phyloP scores from a whole-genome alignment of 495 filamentous ascomycete species.

The Lophium mytilinum region DNA sequence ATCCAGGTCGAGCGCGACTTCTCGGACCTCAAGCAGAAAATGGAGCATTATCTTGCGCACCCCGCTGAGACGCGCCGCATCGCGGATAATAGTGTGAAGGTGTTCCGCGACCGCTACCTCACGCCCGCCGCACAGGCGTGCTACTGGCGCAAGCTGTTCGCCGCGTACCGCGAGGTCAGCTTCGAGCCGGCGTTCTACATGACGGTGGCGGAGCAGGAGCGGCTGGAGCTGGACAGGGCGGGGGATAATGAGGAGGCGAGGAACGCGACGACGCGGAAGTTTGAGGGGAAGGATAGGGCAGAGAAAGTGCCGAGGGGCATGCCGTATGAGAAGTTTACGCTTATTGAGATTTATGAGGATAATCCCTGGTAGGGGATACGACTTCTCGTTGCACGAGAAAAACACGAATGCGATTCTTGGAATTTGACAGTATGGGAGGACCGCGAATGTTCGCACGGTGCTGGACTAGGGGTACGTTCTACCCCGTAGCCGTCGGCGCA shows the following conservation, averaged over 20 bases:
- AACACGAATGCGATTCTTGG: no score
- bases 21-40: conserved; percentile 44
- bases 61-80: conserved; percentile 44
- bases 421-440: no score
- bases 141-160: conserved; percentile 44
- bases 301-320: no score
- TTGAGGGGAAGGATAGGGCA: no score
- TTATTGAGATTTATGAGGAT: no score
- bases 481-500: no score
- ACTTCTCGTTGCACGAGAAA: no score
- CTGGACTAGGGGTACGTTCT: no score
- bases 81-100: conserved; percentile 46
- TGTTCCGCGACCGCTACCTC: conserved; percentile 51
- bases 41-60: conserved; percentile 44
- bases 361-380: no score
- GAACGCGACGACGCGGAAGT: no score
- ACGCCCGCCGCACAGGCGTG: conserved; percentile 46
- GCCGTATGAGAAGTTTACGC: no score
- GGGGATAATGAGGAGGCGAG: not conserved
- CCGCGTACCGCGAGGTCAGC: conserved; percentile 35
- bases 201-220: not conserved
- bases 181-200: conserved; percentile 15
- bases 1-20: conserved; percentile 49
- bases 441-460: no score
- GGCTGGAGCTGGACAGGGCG: not conserved